A percentile compares a stretch with the other conserved stretches of the same genome.
Conservation (phyloP, 306 rosid species). For the Quercus robur region DNA sequence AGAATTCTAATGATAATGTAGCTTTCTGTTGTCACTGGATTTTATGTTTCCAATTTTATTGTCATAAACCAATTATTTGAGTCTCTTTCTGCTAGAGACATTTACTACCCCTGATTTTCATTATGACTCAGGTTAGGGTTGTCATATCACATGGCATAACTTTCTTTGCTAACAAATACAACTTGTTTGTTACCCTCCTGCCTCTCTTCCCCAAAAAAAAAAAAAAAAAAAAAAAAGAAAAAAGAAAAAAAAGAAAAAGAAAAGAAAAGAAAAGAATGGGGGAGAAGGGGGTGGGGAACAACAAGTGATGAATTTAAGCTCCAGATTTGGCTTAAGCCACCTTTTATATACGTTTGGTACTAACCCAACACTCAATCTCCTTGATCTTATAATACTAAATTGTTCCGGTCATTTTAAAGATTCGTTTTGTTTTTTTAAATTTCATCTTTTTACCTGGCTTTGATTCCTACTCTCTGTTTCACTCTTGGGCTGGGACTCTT, state of each 20-base stretch:
- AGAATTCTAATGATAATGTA: slow-evolving; percentile 13
- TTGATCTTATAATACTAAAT: not conserved
- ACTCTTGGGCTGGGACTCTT: not conserved
- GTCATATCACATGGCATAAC: not conserved
- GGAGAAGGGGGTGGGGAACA: too few species aligned
- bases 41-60: not conserved
- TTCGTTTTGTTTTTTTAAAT: not conserved
- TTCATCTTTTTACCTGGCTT: not conserved
- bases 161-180: too few species aligned
- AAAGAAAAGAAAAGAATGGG: too few species aligned
- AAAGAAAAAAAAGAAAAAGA: too few species aligned
- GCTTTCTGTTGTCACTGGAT: not conserved
- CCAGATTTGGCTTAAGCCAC: too few species aligned
- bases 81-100: not conserved
- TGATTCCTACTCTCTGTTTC: not conserved
- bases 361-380: not conserved
- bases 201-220: not conserved
- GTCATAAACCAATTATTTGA: not conserved
- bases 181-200: not conserved
- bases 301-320: too few species aligned
- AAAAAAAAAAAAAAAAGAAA: too few species aligned
- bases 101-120: not conserved
- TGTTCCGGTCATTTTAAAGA: not conserved
- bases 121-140: not conserved
- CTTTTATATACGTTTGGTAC: not conserved